Base-by-base conservation (phyloP, 192 early-diverging fungal genomes). In the Backusella australiensis region DNA sequence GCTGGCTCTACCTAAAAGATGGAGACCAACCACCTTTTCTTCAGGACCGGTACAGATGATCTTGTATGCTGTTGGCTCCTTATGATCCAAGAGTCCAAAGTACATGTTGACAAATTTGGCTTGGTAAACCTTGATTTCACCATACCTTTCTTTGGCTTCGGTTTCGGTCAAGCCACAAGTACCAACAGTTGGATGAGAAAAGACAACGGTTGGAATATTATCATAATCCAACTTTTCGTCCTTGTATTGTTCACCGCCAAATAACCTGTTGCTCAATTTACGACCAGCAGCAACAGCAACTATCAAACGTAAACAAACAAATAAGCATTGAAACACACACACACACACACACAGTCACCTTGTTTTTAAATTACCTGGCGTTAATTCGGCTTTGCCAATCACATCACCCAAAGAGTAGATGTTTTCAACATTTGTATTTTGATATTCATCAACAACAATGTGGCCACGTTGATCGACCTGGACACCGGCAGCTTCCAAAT, bases 161-260 rank as follows among this genome's bases (percentile, higher is more conserved):
- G 80, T 81, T 82, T 97, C 96, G n/a, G 93, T 93, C 70, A 97
- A 86, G 12, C 97, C 97, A 49, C 95, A 84, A 29, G 92, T 91
- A 39, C 96, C 97, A 11, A 86, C 87, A 69, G 94, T 89, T 26
- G 96, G 96, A 77, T 98, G 96, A 4, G 95, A 93, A 86, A 98
- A 98, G 77, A 98, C 92, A 65, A 99, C 96, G 0, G 96, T 95
- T 9, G 98, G 96, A 68, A 99, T 96, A 86, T 97, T 95, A 74
- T 75, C 87, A 84, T 99, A 99, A 79, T 97, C 96, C 65, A 99
- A 87, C 85, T 96, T 96, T 19, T 90, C 78, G 34, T 88, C 77
- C 34, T 89, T 86, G 82, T 91, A 93, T 71, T 86, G 81, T 74
- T 87, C 86, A 69, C 90, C 90, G 73, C 95, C 95, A 86, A 96